These are phyloP conservation scores for Agapanthus africanus DNA, from an alignment of 106 monocot species.

Conservation along the genomic window DNA sequence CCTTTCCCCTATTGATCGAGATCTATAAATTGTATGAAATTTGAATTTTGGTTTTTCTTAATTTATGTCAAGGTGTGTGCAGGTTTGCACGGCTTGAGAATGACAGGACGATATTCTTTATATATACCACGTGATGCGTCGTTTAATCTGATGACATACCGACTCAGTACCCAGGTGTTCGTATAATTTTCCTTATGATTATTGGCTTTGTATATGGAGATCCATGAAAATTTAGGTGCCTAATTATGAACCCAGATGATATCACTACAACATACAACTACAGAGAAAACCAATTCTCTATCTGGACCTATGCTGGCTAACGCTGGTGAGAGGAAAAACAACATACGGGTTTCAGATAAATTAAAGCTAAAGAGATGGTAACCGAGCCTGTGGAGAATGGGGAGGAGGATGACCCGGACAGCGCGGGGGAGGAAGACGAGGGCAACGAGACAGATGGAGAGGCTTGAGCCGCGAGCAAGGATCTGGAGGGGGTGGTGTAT, in stretches of 20 bases:
- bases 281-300: too few relatives aligned
- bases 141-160: slow-evolving; percentile 96
- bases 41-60: not conserved
- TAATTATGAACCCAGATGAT: not conserved
- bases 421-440: too few relatives aligned
- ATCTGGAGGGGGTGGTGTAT: too few relatives aligned
- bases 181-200: not conserved
- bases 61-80: slow-evolving; percentile 58
- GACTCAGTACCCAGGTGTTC: slow-evolving; percentile 95
- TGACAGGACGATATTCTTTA: slow-evolving; percentile 95
- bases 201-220: not conserved
- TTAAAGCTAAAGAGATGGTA: too few relatives aligned
- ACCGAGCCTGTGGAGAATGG: too few relatives aligned
- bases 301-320: too few relatives aligned
- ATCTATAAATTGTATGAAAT: not conserved
- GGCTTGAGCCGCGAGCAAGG: too few relatives aligned
- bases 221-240: not conserved
- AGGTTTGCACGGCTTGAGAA: slow-evolving; percentile 94
- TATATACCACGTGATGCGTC: slow-evolving; percentile 94
- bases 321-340: too few relatives aligned
- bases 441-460: too few relatives aligned
- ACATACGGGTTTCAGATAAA: too few relatives aligned
- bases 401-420: too few relatives aligned
- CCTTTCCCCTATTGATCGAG: not conserved
- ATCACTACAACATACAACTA: too few relatives aligned